These are phyloP conservation scores for Colletotrichum sp. DNA, from an alignment of 2,329 filamentous ascomycete genomes.

Conservation along the genomic window DNA sequence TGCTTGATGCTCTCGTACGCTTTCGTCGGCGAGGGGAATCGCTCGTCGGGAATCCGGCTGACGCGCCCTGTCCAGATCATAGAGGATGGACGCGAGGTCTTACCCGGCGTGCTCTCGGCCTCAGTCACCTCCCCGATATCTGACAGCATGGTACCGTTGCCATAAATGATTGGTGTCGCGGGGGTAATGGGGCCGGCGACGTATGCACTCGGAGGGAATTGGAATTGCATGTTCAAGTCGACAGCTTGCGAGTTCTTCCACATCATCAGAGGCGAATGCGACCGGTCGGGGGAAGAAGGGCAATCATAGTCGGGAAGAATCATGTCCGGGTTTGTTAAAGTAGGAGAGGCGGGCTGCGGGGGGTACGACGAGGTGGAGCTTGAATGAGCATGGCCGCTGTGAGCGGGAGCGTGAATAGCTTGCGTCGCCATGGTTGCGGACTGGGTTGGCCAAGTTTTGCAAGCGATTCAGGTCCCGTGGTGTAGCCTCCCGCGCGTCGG, in stretches of 20 bases:
- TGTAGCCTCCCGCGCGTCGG: not conserved
- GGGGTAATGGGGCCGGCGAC: constrained; percentile 52
- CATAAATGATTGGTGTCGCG: constrained; percentile 70
- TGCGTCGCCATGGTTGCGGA: constrained; percentile 34
- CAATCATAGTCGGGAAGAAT: constrained; percentile 79
- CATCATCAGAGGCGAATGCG: constrained; percentile 55
- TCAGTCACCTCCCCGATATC: constrained; percentile 66
- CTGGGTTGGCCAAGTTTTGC: not conserved
- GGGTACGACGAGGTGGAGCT: constrained; percentile 41
- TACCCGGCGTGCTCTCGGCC: constrained; percentile 55
- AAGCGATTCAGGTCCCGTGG: not conserved
- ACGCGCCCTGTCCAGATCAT: constrained; percentile 28
- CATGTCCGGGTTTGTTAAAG: constrained; percentile 93
- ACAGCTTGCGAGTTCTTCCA: constrained; percentile 53
- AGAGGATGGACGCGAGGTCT: constrained; percentile 34
- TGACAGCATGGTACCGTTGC: constrained; percentile 72
- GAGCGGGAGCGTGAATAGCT: constrained; percentile 20
- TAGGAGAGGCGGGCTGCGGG: constrained; percentile 74
- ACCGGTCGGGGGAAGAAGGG: constrained; percentile 56
- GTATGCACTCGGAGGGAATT: constrained; percentile 50
- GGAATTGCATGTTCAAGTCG: constrained; percentile 35
- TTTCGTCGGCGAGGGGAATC: constrained; percentile 47
- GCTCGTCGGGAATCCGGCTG: constrained; percentile 29
- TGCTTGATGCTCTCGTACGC: constrained; percentile 49
- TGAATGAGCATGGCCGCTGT: constrained; percentile 21